Evolutionary conservation across 176 grass and related monocot species (phyloP), one percentile per base, ranked within the genome.

Genomic region (Zoysia japonica): DNA sequence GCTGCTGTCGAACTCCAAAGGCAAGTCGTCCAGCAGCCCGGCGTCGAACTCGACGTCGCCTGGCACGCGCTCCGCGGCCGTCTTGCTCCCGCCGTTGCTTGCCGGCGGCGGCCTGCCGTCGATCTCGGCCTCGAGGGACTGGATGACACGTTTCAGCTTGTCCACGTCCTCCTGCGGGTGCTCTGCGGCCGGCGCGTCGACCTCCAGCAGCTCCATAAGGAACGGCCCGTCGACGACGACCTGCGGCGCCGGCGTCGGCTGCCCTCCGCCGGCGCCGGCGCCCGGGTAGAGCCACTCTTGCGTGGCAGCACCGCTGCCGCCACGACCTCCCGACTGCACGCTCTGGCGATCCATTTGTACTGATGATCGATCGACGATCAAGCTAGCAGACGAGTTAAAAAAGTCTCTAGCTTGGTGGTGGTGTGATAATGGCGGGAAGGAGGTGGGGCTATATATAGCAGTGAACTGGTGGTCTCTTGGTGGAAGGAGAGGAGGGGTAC

Each of bases 41-140:
- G 42, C 74, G 28, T 70, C 17, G 47, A 9, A 53, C 17, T 47
- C 78, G 59, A 10, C 67, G 28, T 40, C 78, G 46, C 67, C 75
- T 74, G 17, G 45, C 19, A 37, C 19, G 72, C 45, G 3, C 52
- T 57, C 83, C 61, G 28, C 28, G 28, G 28, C 16, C 13, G 49
- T 68, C 44, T 57, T 71, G 53, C 65, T 48, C n/a, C 13, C 71
- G 52, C 16, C 65, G 62, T 61, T 80, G 9, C 6, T 53, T 0
- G 13, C 54, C 5, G 19, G 5, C 54, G 70, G 59, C 28, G 9
- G 11, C n/a, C 39, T 5, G 14, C 64, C 47, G 3, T 60, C 44
- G 55, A 91, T 87, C 84, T 94, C 92, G 9, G 80, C 92, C 80
- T 94, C 89, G 7, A 91, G 77, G 60, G 89, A 89, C 43, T 69